Evolutionary conservation across 306 rosid genomes (phyloP).

Genomic region (Quercus rubra): DNA sequence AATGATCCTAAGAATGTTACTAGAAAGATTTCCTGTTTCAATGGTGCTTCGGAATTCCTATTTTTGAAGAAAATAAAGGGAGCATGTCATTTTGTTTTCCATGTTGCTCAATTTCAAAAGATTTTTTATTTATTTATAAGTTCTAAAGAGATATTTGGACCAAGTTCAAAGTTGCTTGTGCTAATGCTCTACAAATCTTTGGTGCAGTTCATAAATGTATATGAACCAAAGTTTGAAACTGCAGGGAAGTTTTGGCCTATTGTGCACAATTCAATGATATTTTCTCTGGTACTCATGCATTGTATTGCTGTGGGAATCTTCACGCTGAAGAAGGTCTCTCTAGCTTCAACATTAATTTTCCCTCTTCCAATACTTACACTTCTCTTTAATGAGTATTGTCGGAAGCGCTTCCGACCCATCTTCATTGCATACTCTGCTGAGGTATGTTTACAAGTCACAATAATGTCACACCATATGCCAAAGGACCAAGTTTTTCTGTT

Average conservation of each 20-base stretch:
- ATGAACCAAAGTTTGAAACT: conserved; percentile 70
- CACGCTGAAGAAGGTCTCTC: conserved; percentile 59
- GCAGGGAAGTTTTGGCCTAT: conserved; percentile 95
- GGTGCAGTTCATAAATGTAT: conserved; percentile 80
- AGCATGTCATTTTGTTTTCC: neutral
- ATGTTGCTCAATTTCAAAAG: neutral
- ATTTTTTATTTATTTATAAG: neutral
- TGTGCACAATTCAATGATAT: conserved; percentile 75
- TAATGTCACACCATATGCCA: neutral
- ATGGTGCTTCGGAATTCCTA: neutral
- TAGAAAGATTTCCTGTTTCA: neutral
- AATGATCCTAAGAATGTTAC: neutral
- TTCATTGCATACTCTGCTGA: conserved; percentile 74
- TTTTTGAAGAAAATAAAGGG: neutral
- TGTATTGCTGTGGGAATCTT: conserved; percentile 90
- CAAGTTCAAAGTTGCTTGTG: neutral
- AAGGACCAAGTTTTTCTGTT: neutral
- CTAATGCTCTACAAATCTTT: conserved; percentile 24
- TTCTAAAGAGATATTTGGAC: neutral
- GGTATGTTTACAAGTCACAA: conserved; percentile 44
- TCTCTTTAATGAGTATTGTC: conserved; percentile 89
- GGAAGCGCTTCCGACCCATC: conserved; percentile 84
- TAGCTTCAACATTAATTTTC: conserved; percentile 38
- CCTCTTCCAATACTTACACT: conserved; percentile 89
- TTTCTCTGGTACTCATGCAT: conserved; percentile 91